Evolutionary conservation across 768 basidiomycete genomes (phyloP), one percentile per base, ranked within the genome.

Genomic region (Termitomyces sp.): DNA sequence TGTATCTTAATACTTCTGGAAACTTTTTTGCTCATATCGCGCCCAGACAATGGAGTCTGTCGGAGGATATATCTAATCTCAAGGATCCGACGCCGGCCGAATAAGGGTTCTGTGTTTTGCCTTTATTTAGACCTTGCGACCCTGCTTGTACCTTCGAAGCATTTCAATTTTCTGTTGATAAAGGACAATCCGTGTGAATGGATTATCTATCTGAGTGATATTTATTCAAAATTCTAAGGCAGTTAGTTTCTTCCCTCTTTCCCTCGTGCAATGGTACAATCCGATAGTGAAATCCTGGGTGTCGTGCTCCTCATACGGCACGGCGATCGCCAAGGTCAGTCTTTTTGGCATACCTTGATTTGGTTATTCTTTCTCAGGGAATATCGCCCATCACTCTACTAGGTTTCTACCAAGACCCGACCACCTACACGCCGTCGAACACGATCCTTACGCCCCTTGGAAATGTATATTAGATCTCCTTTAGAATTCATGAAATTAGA

Each of bases 361-460:
- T 52, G 22, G 20, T 15, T 18, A 36, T 33, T 30, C 52, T 33
- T 62, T 7, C 42, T 57, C 30, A 34, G 31, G 37, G 30, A 36
- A 57, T 20, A 57, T 24, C 22, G 12, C 42, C 36, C 31, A 34
- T 42, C 9, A 15, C 27, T 22, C 4, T 39, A 81, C 4, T 39
- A 81, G 86, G 84, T 0, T 88, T 88, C 65, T 89, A 87, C 68
- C 87, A 88, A 68, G 70, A 76, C 65, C 84, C 85, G 8, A 73
- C 69, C 2, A 81, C 81, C 1, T 88, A 88, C 66, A 76, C 78
- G 18, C 76, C 85, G 7, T 80, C 80, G 8, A 69, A 71, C 41
- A 88, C 87, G 1, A 67, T 75, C n/a, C 80, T 88, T 52, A 88
- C 87, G 4, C 81, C 87, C n/a, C 73, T 88, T 27, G 87, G 87